Conservation (phyloP, 1,139 yeast genomes). For the Hyphopichia pseudoburtonii region DNA sequence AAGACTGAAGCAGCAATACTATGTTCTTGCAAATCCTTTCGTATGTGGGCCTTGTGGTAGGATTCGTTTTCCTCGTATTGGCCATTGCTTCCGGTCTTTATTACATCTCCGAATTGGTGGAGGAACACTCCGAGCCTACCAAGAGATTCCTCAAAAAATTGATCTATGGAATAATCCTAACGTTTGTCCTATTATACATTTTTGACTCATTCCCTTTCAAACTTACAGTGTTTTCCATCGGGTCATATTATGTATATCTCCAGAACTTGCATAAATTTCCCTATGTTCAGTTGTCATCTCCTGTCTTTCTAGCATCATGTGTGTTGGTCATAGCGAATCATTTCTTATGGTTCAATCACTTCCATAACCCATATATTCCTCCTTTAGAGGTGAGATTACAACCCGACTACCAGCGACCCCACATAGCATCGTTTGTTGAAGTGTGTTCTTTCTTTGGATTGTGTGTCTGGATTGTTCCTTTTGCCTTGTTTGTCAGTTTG, state of each 20-base stretch:
- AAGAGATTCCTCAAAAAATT: constrained; percentile 62
- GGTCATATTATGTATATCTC: constrained; percentile 68
- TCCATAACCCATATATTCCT: constrained; percentile 66
- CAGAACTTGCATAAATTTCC: constrained; percentile 84
- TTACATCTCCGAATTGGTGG: constrained; percentile 88
- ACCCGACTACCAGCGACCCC: constrained; percentile 62
- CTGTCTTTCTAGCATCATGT: constrained; percentile 70
- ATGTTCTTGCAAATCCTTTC: constrained; percentile 52
- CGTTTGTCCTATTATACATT: constrained; percentile 56
- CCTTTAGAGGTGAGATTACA: constrained; percentile 55
- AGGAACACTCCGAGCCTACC: constrained; percentile 88
- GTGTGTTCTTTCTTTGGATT: constrained; percentile 93
- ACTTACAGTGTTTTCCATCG: constrained; percentile 63
- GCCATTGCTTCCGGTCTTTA: constrained; percentile 83
- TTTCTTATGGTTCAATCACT: constrained; percentile 85
- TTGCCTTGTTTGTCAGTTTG: constrained; percentile 84
- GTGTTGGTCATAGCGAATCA: constrained; percentile 76
- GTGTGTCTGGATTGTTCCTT: constrained; percentile 93
- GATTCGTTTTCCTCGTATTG: constrained; percentile 65
- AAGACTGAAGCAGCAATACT: background rate
- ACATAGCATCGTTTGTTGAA: constrained; percentile 79
- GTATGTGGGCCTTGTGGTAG: constrained; percentile 67
- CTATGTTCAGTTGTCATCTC: constrained; percentile 70
- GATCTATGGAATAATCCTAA: constrained; percentile 58
- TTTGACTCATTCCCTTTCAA: constrained; percentile 79